These are phyloP conservation scores for Auriscalpium orientale DNA, from an alignment of 768 basidiomycete species.

Conservation along the genomic window DNA sequence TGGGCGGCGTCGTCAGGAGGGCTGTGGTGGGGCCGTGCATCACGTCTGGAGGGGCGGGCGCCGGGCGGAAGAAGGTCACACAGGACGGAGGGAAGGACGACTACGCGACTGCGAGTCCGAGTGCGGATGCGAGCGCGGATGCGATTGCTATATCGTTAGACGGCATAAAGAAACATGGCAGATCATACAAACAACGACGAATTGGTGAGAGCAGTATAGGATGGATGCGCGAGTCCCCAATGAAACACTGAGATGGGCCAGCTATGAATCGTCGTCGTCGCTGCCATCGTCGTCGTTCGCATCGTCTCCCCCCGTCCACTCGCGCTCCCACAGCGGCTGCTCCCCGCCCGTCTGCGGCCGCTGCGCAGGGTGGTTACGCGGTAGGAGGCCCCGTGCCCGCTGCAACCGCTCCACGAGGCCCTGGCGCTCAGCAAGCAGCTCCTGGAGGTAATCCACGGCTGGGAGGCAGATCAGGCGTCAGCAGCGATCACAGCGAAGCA, in stretches of 20 bases:
- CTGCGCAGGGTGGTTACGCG: conserved; percentile 54
- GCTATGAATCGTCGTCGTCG: conserved; percentile 16
- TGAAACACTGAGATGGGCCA: background rate
- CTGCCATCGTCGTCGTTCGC: conserved; percentile 13
- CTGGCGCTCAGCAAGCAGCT: conserved; percentile 53
- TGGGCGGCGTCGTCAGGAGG: too few relatives aligned
- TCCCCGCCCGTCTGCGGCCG: conserved; percentile 20
- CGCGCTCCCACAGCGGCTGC: conserved; percentile 66
- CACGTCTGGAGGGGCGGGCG: too few relatives aligned
- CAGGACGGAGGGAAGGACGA: too few relatives aligned
- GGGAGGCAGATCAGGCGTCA: background rate
- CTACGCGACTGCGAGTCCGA: too few relatives aligned
- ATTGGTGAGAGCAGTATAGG: too few relatives aligned
- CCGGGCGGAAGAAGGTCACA: too few relatives aligned
- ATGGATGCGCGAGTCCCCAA: too few relatives aligned
- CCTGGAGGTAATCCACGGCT: conserved; percentile 85
- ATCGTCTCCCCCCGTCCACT: conserved; percentile 71
- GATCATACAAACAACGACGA: too few relatives aligned
- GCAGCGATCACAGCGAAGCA: conserved; percentile 5
- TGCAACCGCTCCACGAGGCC: conserved; percentile 51
- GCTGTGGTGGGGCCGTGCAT: too few relatives aligned
- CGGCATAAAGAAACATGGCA: too few relatives aligned
- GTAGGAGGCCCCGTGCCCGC: conserved; percentile 48
- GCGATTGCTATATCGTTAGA: too few relatives aligned
- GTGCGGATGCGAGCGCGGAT: too few relatives aligned